Base-by-base conservation (phyloP, 257 asterid genomes). In the Nicotiana obtusifolia region DNA sequence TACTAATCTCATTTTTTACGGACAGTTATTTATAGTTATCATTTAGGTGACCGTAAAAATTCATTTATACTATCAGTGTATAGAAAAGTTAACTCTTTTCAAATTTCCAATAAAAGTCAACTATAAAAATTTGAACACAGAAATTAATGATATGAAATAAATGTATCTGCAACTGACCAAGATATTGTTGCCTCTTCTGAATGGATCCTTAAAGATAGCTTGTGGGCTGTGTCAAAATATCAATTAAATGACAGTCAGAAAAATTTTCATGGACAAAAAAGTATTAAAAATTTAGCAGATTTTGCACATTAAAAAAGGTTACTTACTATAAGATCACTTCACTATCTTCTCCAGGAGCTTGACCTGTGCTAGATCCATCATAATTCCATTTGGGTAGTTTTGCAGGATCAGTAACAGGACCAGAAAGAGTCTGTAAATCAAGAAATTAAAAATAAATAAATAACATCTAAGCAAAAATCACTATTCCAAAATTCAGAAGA, bases 321-420 rank as follows among this genome's bases (percentile, higher is more conserved):
- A 77, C 97, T 85, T 90, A 95, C 99, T 92, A 91, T 30, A 95
- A 10, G 85, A 95, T 95, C 49, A 95, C 99, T 91, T 95, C 99
- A 82, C 98, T 95, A 88, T 95, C 98, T 54, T 92, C 90, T 0
- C 99, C 99, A 0, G 95, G 94, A 60, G 99, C 99, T 89, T 95
- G 99, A 59, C 95, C 97, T 0, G 99, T 95, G 88, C 99, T 95
- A 3, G 99, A 95, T 3, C 99, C 99, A 30, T 95, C 99, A 35
- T 90, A 95, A 86, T 95, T 95, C 99, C 99, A 95, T 49, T 93
- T 95, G 0, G 99, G 99, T 19, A 95, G 95, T 88, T 92, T 76
- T 8, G 91, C 64, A n/a, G 98, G 98, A 82, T 92, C 93, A 14
- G 22, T 69, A 10, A 94, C 90, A 0, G 92, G 93, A 71, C 91